Evolutionary conservation across 768 basidiomycete genomes (phyloP).

Genomic region (Panellus pusillus): DNA sequence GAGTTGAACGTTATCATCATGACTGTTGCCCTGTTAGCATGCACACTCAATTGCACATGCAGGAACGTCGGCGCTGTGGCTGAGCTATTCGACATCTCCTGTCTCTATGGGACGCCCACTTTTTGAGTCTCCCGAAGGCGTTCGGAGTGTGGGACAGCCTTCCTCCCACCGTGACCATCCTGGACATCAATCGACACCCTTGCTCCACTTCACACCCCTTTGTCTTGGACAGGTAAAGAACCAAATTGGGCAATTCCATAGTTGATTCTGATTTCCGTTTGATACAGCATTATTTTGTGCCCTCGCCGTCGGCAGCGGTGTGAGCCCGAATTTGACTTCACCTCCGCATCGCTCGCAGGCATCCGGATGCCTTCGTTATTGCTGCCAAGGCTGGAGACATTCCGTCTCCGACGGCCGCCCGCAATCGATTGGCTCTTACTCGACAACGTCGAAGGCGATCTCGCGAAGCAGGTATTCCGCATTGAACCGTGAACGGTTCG

Average conservation of each 20-base stretch:
- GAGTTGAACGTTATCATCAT: too few relatives aligned
- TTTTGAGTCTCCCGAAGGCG: conserved; percentile 32
- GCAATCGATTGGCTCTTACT: conserved; percentile 62
- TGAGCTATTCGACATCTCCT: conserved; percentile 57
- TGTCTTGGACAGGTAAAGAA: conserved; percentile 10
- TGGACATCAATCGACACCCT: not conserved
- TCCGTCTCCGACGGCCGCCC: conserved; percentile 37
- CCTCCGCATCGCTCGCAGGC: conserved; percentile 38
- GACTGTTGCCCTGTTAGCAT: not conserved
- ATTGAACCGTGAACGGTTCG: conserved; percentile 53
- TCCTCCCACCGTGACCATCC: conserved; percentile 13
- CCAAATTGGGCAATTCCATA: not conserved
- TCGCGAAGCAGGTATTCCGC: conserved; percentile 54
- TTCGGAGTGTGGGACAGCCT: conserved; percentile 27
- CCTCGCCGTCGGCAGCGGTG: conserved; percentile 26
- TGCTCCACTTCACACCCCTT: conserved; percentile 3
- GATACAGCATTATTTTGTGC: conserved; percentile 56
- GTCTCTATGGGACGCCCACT: conserved; percentile 37
- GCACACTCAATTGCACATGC: not conserved
- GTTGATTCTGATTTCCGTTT: conserved; percentile 11
- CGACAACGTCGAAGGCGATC: conserved; percentile 41
- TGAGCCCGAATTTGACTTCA: conserved; percentile 59
- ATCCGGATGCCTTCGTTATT: conserved; percentile 47
- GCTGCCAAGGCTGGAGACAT: conserved; percentile 43
- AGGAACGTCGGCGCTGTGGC: conserved; percentile 52